Conservation (phyloP, 2,329 filamentous ascomycete species). For the Alternaria sp. region DNA sequence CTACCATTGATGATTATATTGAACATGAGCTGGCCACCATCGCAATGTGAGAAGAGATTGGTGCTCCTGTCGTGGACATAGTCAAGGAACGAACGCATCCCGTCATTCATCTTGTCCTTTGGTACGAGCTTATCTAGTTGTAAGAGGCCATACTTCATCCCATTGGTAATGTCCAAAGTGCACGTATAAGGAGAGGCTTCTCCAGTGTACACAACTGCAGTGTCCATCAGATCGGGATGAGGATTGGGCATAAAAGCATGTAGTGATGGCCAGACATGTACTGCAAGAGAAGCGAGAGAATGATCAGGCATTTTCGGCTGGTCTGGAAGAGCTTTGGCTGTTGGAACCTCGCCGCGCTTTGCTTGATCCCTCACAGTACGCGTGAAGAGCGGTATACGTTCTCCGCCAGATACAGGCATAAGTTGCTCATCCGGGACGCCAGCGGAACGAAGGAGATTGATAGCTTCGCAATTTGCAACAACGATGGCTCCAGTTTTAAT, state of each 20-base stretch:
- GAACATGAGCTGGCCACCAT: slow-evolving; percentile 18
- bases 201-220: slow-evolving; percentile 3
- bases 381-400: slow-evolving; percentile 17
- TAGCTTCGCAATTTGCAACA: slow-evolving; percentile 13
- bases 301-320: neutral
- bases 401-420: slow-evolving; percentile 10
- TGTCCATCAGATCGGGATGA: slow-evolving; percentile 7
- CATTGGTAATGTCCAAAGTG: slow-evolving; percentile 10
- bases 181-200: slow-evolving; percentile 7
- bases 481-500: slow-evolving; percentile 13
- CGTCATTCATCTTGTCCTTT: neutral
- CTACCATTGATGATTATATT: slow-evolving; percentile 3
- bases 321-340: neutral
- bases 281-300: slow-evolving; percentile 1
- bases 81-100: slow-evolving; percentile 9
- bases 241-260: slow-evolving; percentile 7
- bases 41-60: slow-evolving; percentile 6
- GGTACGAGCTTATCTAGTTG: slow-evolving; percentile 3
- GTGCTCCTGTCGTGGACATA: neutral
- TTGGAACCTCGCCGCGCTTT: neutral
- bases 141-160: slow-evolving; percentile 14
- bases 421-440: slow-evolving; percentile 13
- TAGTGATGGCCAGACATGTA: slow-evolving; percentile 13
- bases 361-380: neutral
- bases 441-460: slow-evolving; percentile 5